Conservation (phyloP, 2,329 filamentous ascomycete genomes). For the Harringtonia lauricola region DNA sequence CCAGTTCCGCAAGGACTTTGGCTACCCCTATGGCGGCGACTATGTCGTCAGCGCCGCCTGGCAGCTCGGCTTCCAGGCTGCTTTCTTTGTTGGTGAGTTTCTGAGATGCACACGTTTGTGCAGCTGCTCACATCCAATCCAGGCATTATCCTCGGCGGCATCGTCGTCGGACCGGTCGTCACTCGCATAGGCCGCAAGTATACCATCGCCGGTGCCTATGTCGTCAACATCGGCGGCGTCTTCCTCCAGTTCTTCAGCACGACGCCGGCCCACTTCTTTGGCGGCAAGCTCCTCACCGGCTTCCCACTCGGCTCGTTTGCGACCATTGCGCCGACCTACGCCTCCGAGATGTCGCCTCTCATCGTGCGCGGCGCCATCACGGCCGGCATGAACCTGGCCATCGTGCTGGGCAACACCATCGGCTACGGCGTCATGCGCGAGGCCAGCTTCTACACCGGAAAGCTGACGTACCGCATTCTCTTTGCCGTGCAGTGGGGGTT, state of each 20-base stretch:
- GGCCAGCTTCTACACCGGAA: conserved; percentile 15
- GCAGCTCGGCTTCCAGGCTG: conserved; percentile 29
- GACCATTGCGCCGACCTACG: conserved; percentile 14
- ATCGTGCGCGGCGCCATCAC: conserved; percentile 14
- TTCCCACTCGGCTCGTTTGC: conserved; percentile 17
- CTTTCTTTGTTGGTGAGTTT: conserved; percentile 7
- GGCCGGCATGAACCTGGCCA: conserved; percentile 16
- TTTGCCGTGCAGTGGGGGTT: conserved; percentile 23
- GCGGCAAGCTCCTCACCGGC: conserved; percentile 23
- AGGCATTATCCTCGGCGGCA: conserved; percentile 2
- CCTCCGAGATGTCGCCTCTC: conserved; percentile 15
- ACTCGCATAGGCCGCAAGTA: conserved; percentile 6
- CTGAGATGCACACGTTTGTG: not conserved
- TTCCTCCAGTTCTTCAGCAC: conserved; percentile 24
- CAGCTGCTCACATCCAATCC: too few relatives aligned
- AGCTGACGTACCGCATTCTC: conserved; percentile 15
- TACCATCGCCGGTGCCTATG: conserved; percentile 19
- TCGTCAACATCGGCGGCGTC: conserved; percentile 20
- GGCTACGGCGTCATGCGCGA: conserved; percentile 14
- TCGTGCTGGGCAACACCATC: conserved; percentile 13
- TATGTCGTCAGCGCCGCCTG: conserved; percentile 26
- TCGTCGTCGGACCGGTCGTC: too few relatives aligned
- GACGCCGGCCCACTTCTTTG: conserved; percentile 22
- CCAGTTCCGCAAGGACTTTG: conserved; percentile 28
- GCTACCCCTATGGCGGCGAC: conserved; percentile 18